phyloP scores from a whole-genome alignment of 495 filamentous ascomycete species.

The Parachaetomium inaequale region DNA sequence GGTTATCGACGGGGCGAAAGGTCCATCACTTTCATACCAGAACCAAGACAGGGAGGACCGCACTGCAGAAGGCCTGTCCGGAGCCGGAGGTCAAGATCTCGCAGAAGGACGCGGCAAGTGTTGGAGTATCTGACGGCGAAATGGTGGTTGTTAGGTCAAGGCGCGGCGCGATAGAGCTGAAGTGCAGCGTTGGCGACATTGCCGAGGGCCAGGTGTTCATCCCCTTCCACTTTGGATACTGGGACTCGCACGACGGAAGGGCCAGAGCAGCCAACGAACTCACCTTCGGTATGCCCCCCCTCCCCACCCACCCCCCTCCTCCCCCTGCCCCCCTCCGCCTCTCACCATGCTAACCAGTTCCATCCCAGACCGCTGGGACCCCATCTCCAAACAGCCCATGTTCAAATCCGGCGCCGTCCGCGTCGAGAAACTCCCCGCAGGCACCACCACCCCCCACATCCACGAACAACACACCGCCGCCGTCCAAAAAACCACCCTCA shows the following conservation, averaged over 20 bases:
- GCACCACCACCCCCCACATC: background rate
- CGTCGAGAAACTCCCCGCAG: background rate
- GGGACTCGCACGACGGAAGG: background rate
- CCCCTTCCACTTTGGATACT: conserved; percentile 5
- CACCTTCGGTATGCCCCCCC: conserved; percentile 5
- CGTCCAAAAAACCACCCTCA: background rate
- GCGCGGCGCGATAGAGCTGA: background rate
- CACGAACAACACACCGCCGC: background rate
- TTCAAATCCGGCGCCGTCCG: conserved; percentile 4
- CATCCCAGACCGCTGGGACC: conserved; percentile 5
- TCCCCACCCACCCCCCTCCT: no score
- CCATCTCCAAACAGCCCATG: conserved; percentile 2
- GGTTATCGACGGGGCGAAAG: background rate
- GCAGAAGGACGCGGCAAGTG: background rate
- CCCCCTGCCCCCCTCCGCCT: background rate
- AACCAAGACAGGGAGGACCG: background rate
- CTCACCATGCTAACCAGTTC: background rate
- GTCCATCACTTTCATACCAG: conserved; percentile 1
- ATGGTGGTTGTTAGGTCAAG: conserved; percentile 3
- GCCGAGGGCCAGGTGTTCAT: conserved; percentile 6
- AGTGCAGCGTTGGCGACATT: background rate
- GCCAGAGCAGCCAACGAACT: conserved; percentile 2
- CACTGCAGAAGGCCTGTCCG: background rate
- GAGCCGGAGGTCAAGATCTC: background rate
- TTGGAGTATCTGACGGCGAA: background rate